Percentiles rank a stretch among this genome's conserved stretches.
phyloP scores from a whole-genome alignment of 2,329 filamentous ascomycete genomes.

The Talaromyces albobiverticillius region DNA sequence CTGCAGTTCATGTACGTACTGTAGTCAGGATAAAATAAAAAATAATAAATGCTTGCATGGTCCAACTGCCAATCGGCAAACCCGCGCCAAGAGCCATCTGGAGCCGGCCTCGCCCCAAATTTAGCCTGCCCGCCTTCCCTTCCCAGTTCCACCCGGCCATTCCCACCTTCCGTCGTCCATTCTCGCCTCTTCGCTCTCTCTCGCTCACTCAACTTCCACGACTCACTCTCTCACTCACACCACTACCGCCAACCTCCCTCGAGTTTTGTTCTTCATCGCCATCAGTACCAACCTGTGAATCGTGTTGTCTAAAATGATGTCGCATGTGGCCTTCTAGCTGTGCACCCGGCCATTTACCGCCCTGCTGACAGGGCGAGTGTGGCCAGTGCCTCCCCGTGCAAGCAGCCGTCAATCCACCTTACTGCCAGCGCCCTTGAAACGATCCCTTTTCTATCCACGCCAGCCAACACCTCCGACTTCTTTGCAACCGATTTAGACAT shows the following conservation, averaged over 20 bases:
- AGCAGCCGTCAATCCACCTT: background rate
- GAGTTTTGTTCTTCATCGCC: too few relatives aligned
- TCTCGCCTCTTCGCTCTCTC: background rate
- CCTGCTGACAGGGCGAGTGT: conserved; percentile 14
- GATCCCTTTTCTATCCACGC: background rate
- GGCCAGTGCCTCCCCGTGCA: conserved; percentile 11
- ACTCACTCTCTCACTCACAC: background rate
- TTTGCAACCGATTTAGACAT: background rate
- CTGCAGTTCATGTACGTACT: too few relatives aligned
- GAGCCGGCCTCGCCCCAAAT: background rate
- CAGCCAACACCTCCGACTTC: background rate
- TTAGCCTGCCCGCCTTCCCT: background rate
- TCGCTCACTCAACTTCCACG: background rate
- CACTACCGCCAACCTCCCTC: background rate
- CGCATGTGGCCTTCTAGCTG: conserved; percentile 7
- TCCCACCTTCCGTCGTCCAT: conserved; percentile 4
- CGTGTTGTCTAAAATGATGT: background rate
- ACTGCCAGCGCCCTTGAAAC: background rate
- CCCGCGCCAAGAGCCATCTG: background rate
- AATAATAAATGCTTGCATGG: too few relatives aligned
- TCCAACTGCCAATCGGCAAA: too few relatives aligned
- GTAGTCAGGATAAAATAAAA: too few relatives aligned
- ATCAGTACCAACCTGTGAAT: too few relatives aligned
- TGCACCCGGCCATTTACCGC: conserved; percentile 12
- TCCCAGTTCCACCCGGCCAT: background rate